Evolutionary conservation across 768 basidiomycete species (phyloP).

Genomic region (Boletus rubroflammeus): DNA sequence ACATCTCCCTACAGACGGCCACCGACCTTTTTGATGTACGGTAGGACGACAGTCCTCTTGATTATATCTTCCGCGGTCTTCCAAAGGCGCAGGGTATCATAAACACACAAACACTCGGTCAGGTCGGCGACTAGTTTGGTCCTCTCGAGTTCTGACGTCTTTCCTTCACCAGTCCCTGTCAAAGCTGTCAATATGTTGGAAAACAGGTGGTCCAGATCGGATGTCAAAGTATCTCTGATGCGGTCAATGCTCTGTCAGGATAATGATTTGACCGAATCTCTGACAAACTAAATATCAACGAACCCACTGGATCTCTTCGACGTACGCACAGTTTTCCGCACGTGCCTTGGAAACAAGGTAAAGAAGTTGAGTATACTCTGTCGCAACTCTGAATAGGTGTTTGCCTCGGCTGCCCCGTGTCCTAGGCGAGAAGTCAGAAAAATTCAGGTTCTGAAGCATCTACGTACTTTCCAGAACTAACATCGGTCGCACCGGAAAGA

Average conservation of each 20-base stretch:
- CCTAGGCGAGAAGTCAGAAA: constrained; percentile 34
- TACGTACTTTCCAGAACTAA: constrained; percentile 37
- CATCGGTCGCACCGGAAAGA: constrained; percentile 22
- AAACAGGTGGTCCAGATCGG: constrained; percentile 84
- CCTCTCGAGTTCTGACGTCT: constrained; percentile 60
- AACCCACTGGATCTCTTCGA: constrained; percentile 85
- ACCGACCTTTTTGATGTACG: constrained; percentile 72
- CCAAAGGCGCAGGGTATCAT: constrained; percentile 79
- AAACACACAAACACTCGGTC: constrained; percentile 74
- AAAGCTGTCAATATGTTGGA: constrained; percentile 53
- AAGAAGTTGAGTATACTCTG: constrained; percentile 88
- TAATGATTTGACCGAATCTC: constrained; percentile 8
- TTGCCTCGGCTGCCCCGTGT: constrained; percentile 65
- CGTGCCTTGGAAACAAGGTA: constrained; percentile 87
- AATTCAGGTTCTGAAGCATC: background rate
- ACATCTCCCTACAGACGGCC: background rate
- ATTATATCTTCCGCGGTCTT: constrained; percentile 86
- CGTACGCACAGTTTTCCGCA: constrained; percentile 71
- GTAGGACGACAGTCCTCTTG: constrained; percentile 62
- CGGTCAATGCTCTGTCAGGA: constrained; percentile 68
- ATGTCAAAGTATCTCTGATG: constrained; percentile 79
- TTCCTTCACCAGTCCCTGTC: constrained; percentile 45
- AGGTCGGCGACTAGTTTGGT: constrained; percentile 61
- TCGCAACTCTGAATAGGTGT: constrained; percentile 78
- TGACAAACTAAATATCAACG: constrained; percentile 28